Evolutionary conservation across 2,329 filamentous ascomycete genomes (phyloP).

Genomic region (Coniochaeta sp.): DNA sequence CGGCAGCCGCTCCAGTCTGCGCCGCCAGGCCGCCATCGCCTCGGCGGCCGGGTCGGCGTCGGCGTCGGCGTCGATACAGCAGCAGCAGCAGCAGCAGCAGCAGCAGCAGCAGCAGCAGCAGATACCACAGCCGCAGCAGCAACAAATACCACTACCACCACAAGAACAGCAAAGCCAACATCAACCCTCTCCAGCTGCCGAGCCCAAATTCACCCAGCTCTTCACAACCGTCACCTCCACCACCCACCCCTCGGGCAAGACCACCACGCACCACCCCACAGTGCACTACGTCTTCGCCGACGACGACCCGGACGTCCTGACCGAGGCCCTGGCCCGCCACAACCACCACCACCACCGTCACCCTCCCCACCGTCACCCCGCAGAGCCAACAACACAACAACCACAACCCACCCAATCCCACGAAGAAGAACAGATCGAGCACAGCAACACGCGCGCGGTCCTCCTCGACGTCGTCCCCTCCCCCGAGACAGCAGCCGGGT

Average conservation of each 20-base stretch:
- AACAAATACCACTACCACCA: slow-evolving; percentile 8
- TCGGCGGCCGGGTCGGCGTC: slow-evolving; percentile 6
- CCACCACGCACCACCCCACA: slow-evolving; percentile 69
- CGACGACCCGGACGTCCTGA: slow-evolving; percentile 75
- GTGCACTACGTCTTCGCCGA: slow-evolving; percentile 92
- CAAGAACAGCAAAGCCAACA: slow-evolving; percentile 4
- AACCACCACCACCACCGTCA: too few relatives aligned
- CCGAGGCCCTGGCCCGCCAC: slow-evolving; percentile 51
- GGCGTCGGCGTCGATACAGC: slow-evolving; percentile 1
- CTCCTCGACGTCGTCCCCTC: slow-evolving; percentile 45
- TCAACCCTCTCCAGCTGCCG: slow-evolving; percentile 15
- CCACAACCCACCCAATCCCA: not conserved
- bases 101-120: slow-evolving; percentile 1
- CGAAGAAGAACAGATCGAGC: slow-evolving; percentile 8
- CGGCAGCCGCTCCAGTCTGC: slow-evolving; percentile 14
- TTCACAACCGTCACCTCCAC: slow-evolving; percentile 79
- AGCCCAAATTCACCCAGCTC: slow-evolving; percentile 64
- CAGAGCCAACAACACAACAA: slow-evolving; percentile 14
- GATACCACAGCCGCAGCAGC: not conserved
- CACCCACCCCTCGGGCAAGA: slow-evolving; percentile 43
- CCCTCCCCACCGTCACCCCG: too few relatives aligned
- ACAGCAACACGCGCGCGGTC: slow-evolving; percentile 37
- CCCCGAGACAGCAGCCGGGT: slow-evolving; percentile 23
- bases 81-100: slow-evolving; percentile 3
- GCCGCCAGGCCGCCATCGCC: slow-evolving; percentile 13